Conservation (phyloP, 257 asterid genomes). For the Orobanche coerulescens region DNA sequence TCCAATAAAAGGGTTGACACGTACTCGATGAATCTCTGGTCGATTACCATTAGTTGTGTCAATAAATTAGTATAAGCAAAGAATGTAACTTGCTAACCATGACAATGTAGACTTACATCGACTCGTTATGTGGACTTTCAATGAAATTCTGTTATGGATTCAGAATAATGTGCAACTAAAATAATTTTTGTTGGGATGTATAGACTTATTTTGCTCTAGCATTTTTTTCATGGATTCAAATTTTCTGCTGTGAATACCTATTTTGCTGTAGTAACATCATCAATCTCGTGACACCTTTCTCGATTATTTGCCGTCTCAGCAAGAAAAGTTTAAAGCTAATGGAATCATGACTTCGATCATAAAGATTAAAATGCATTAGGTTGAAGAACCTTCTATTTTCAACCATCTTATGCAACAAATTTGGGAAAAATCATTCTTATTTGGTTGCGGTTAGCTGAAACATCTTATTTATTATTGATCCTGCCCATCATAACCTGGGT, state of each 20-base stretch:
- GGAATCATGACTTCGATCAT: background rate
- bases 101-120: slow-evolving; percentile 3
- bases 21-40: background rate
- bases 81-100: background rate
- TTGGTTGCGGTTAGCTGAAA: background rate
- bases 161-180: background rate
- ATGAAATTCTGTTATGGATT: background rate
- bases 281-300: slow-evolving; percentile 1
- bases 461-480: background rate
- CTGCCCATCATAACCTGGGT: background rate
- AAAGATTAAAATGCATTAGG: slow-evolving; percentile 1
- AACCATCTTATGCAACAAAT: background rate
- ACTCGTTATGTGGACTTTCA: background rate
- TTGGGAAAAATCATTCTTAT: background rate
- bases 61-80: background rate
- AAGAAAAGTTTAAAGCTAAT: background rate
- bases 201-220: background rate
- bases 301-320: background rate
- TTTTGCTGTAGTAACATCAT: slow-evolving; percentile 9
- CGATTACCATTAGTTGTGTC: background rate
- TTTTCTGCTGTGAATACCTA: background rate
- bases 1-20: background rate
- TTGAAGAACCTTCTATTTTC: slow-evolving; percentile 3
- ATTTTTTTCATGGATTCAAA: background rate
- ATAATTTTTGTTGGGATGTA: background rate